Evolutionary conservation across 768 basidiomycete genomes (phyloP).

Genomic region (Pleurotus sapidus): DNA sequence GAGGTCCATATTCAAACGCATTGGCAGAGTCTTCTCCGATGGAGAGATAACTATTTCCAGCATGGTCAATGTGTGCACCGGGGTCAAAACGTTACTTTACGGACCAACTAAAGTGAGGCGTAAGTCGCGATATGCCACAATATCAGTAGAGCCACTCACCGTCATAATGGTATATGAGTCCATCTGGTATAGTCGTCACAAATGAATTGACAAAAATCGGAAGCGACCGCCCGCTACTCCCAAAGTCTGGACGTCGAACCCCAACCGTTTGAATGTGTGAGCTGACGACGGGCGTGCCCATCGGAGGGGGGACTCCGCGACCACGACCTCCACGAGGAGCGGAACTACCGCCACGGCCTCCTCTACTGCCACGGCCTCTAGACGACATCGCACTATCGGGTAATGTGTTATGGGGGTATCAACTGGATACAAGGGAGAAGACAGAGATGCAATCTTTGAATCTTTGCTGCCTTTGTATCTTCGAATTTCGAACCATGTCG

Average conservation of each 20-base stretch:
- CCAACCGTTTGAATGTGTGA: conserved; percentile 54
- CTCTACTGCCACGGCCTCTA: conserved; percentile 18
- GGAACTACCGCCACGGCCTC: conserved; percentile 27
- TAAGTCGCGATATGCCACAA: conserved; percentile 4
- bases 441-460: neutral
- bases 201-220: conserved; percentile 62
- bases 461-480: no score
- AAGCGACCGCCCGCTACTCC: conserved; percentile 44
- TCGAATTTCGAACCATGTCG: no score
- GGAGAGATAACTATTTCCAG: conserved; percentile 53
- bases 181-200: conserved; percentile 53
- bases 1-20: conserved; percentile 66
- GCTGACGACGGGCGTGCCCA: conserved; percentile 23
- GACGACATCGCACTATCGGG: neutral
- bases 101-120: conserved; percentile 35
- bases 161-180: conserved; percentile 75
- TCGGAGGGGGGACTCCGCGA: conserved; percentile 11
- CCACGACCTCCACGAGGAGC: conserved; percentile 18
- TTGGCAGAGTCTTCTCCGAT: conserved; percentile 66
- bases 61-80: neutral
- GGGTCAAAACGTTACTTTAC: conserved; percentile 16
- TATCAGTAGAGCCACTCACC: conserved; percentile 39
- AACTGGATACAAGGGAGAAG: neutral
- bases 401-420: no score
- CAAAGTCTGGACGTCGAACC: conserved; percentile 66